These are phyloP conservation scores for Salvia sclarea DNA, from an alignment of 305 asterid genomes.

Conservation along the genomic window DNA sequence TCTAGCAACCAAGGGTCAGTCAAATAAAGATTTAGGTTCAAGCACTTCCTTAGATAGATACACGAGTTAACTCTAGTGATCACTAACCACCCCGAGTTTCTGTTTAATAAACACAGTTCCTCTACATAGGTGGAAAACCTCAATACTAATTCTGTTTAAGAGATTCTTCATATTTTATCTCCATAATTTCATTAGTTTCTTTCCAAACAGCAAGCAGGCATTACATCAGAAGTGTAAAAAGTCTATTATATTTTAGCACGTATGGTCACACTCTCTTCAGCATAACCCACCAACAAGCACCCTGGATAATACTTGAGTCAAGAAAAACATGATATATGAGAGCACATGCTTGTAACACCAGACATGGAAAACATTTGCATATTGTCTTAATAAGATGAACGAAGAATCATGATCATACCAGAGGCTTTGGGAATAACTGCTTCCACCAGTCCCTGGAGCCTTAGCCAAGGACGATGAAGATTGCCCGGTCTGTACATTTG, in stretches of 20 bases:
- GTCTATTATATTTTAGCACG: neutral
- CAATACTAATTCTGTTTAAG: neutral
- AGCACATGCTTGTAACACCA: slow-evolving; percentile 8
- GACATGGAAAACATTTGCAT: neutral
- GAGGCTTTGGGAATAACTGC: slow-evolving; percentile 41
- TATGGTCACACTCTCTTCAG: neutral
- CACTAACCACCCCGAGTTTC: too few relatives aligned
- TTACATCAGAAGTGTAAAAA: neutral
- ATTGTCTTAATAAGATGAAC: neutral
- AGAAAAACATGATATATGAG: too few relatives aligned
- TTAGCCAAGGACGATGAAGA: slow-evolving; percentile 43
- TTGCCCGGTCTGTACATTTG: slow-evolving; percentile 43
- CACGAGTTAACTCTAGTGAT: too few relatives aligned
- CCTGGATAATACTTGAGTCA: neutral
- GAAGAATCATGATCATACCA: slow-evolving; percentile 50
- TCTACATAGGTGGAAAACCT: neutral
- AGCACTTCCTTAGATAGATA: neutral
- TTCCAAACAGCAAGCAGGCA: neutral
- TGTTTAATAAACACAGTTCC: neutral
- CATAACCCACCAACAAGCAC: neutral
- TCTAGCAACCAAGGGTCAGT: neutral
- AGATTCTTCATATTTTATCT: neutral
- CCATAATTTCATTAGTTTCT: neutral
- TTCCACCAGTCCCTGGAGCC: slow-evolving; percentile 41
- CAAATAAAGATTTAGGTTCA: neutral